These are phyloP conservation scores for Bretschneidera sinensis DNA, from an alignment of 345 rosid species.

Conservation along the genomic window DNA sequence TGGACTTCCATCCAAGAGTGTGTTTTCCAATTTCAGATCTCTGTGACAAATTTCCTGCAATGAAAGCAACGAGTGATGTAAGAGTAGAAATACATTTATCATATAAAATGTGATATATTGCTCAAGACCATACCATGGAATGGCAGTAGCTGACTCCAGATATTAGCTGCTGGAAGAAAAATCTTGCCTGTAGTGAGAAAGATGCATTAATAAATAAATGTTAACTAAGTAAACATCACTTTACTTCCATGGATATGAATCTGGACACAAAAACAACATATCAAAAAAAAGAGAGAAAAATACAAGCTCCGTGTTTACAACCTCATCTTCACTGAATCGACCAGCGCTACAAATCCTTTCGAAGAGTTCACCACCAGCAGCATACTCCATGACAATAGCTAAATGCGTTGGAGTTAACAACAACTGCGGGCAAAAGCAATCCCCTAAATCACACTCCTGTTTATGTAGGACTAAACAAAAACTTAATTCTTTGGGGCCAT, in stretches of 20 bases:
- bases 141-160: constrained; percentile 94
- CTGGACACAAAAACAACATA: background rate
- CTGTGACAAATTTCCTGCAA: constrained; percentile 59
- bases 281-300: background rate
- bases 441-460: background rate
- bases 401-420: constrained; percentile 74
- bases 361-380: constrained; percentile 90
- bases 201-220: constrained; percentile 2
- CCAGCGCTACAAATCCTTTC: constrained; percentile 75
- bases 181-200: constrained; percentile 45
- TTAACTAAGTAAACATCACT: background rate
- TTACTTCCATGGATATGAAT: background rate
- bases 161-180: constrained; percentile 85
- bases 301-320: constrained; percentile 18
- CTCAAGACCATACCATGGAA: constrained; percentile 49
- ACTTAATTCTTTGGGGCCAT: background rate
- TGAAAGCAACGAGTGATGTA: constrained; percentile 5
- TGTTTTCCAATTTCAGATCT: constrained; percentile 57
- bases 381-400: constrained; percentile 84
- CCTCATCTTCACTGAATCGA: constrained; percentile 95
- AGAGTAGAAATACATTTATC: background rate
- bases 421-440: constrained; percentile 37
- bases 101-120: background rate
- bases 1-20: constrained; percentile 58
- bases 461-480: background rate